Percentiles rank a stretch among this genome's conserved stretches.
These are phyloP conservation scores for Aureobasidium sp. DNA, from an alignment of 2,329 filamentous ascomycete genomes.

Conservation along the genomic window DNA sequence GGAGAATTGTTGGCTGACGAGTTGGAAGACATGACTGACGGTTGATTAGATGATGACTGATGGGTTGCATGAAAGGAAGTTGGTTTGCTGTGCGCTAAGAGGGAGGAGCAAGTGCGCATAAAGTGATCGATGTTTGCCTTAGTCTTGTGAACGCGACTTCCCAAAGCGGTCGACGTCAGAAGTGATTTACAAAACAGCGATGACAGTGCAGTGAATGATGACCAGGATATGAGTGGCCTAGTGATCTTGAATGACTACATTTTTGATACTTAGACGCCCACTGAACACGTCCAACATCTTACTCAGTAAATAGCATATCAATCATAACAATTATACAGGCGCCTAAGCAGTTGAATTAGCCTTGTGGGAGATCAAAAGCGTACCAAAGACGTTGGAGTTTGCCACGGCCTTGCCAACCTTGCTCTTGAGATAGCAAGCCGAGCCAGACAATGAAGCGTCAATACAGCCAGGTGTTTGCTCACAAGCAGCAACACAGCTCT, in stretches of 20 bases:
- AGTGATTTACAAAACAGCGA: not conserved
- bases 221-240: no score
- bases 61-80: no score
- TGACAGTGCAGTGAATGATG: no score
- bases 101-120: no score
- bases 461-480: slow-evolving; percentile 26
- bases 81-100: no score
- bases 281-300: not conserved
- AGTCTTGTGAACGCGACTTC: not conserved
- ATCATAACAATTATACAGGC: not conserved
- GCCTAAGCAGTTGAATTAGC: not conserved
- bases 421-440: slow-evolving; percentile 28
- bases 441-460: slow-evolving; percentile 27
- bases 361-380: not conserved
- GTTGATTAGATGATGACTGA: no score
- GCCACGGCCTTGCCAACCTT: slow-evolving; percentile 20
- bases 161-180: not conserved
- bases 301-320: not conserved
- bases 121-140: not conserved
- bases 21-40: no score
- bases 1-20: no score
- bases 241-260: no score
- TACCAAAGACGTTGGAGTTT: slow-evolving; percentile 14
- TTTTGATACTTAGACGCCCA: not conserved
- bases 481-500: slow-evolving; percentile 27